A percentile compares a stretch with the other conserved stretches of the same genome.
Evolutionary conservation across 2,329 filamentous ascomycete species (phyloP).

Genomic region (Clarireedia paspali): DNA sequence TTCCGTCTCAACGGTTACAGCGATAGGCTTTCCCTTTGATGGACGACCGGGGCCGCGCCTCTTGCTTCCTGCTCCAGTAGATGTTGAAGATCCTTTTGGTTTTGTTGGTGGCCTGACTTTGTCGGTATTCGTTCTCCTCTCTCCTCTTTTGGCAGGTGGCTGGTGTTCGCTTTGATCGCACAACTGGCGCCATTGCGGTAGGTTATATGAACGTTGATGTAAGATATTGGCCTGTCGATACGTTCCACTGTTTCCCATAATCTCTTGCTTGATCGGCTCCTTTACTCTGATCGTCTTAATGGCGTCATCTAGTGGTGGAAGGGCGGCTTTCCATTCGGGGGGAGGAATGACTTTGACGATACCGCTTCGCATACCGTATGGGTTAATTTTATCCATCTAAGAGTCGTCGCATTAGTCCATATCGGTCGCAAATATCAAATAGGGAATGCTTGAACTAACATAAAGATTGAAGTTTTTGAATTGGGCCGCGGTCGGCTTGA

Average conservation of each 20-base stretch:
- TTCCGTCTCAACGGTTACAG: constrained; percentile 14
- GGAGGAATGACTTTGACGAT: constrained; percentile 96
- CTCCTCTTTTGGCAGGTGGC: constrained; percentile 82
- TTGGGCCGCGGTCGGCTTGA: constrained; percentile 91
- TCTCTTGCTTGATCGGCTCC: constrained; percentile 97
- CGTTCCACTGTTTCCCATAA: constrained; percentile 88
- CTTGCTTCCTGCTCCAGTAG: constrained; percentile 12
- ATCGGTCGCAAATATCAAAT: background rate
- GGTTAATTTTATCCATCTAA: constrained; percentile 72
- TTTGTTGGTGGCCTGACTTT: constrained; percentile 23
- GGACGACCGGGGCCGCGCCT: constrained; percentile 19
- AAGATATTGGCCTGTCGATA: constrained; percentile 97
- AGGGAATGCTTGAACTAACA: constrained; percentile 43
- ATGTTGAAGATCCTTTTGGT: constrained; percentile 20
- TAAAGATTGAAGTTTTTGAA: constrained; percentile 91
- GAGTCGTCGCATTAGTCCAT: constrained; percentile 14
- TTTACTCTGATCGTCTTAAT: constrained; percentile 90
- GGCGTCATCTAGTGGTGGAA: constrained; percentile 72
- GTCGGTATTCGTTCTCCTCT: constrained; percentile 51
- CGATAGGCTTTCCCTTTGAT: constrained; percentile 20
- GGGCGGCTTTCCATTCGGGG: constrained; percentile 79
- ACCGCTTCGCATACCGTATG: constrained; percentile 94
- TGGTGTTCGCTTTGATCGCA: constrained; percentile 95
- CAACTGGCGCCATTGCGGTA: constrained; percentile 90
- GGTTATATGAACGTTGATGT: constrained; percentile 90